Conservation (phyloP, 441 rosid genomes). For the Pelargonium citronellum region DNA sequence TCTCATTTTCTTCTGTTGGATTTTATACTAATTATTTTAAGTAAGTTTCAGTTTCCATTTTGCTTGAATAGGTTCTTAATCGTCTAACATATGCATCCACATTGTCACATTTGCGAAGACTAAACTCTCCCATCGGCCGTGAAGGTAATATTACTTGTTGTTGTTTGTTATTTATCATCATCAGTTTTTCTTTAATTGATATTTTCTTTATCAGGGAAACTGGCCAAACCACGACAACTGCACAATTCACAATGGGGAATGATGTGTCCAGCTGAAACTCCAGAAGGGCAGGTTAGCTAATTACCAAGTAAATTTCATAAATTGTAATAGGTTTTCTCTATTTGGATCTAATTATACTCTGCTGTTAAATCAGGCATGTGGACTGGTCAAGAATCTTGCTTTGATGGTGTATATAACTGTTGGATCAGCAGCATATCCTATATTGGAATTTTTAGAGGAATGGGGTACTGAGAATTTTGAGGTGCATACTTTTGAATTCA, state of each 20-base stretch:
- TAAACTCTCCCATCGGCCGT: constrained; percentile 95
- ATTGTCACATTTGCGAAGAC: constrained; percentile 86
- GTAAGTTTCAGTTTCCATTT: neutral
- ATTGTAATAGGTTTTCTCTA: neutral
- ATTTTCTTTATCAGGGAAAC: constrained; percentile 52
- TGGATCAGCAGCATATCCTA: constrained; percentile 91
- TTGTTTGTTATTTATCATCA: neutral
- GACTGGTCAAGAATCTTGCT: constrained; percentile 92
- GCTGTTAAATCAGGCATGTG: constrained; percentile 66
- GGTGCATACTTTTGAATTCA: constrained; percentile 34
- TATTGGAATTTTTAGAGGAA: constrained; percentile 84
- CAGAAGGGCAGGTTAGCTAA: constrained; percentile 84
- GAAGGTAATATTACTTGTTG: constrained; percentile 53
- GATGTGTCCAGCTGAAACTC: constrained; percentile 99
- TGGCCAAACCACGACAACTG: constrained; percentile 97
- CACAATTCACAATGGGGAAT: constrained; percentile 99
- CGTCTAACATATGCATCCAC: constrained; percentile 97
- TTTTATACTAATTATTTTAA: neutral
- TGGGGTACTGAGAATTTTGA: constrained; percentile 98
- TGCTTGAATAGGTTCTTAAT: constrained; percentile 64
- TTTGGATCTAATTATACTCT: constrained; percentile 1
- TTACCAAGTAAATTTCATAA: constrained; percentile 4
- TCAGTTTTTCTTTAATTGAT: constrained; percentile 11
- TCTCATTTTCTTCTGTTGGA: neutral
- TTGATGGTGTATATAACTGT: constrained; percentile 96